Percentiles rank a stretch among this genome's conserved stretches.
phyloP scores from a whole-genome alignment of 257 asterid species.

The Galeopsis tetrahit region DNA sequence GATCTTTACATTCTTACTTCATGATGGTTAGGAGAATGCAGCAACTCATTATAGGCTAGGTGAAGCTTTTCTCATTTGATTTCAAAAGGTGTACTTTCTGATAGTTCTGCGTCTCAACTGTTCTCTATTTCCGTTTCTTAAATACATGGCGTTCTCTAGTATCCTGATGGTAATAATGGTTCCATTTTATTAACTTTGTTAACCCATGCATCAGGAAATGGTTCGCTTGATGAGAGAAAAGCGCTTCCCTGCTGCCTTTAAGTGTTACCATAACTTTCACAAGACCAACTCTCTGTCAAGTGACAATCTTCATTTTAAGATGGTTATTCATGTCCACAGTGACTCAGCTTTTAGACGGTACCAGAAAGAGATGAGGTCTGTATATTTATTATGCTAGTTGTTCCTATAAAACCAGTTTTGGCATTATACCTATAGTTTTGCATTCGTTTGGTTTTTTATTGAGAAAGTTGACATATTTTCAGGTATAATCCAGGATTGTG shows the following conservation, averaged over 20 bases:
- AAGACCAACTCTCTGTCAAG: slow-evolving; percentile 59
- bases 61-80: slow-evolving; percentile 24
- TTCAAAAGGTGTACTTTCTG: slow-evolving; percentile 7
- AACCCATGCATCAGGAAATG: slow-evolving; percentile 73
- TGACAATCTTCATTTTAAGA: slow-evolving; percentile 82
- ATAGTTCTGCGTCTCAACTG: neutral
- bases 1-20: neutral
- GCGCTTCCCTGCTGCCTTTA: slow-evolving; percentile 81
- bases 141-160: slow-evolving; percentile 1
- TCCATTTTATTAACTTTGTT: slow-evolving; percentile 23
- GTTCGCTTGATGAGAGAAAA: slow-evolving; percentile 79
- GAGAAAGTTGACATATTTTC: slow-evolving; percentile 43
- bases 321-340: slow-evolving; percentile 92
- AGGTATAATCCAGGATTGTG: slow-evolving; percentile 84
- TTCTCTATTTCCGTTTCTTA: slow-evolving; percentile 7
- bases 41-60: slow-evolving; percentile 15
- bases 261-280: slow-evolving; percentile 82
- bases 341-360: slow-evolving; percentile 92
- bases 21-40: slow-evolving; percentile 25
- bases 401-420: slow-evolving; percentile 27
- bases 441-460: slow-evolving; percentile 26
- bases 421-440: slow-evolving; percentile 12
- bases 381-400: neutral
- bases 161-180: slow-evolving; percentile 14
- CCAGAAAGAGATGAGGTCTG: slow-evolving; percentile 94